Evolutionary conservation across 768 basidiomycete genomes (phyloP), one percentile per base, ranked within the genome.

Genomic region (Panaeolus cyanescens): DNA sequence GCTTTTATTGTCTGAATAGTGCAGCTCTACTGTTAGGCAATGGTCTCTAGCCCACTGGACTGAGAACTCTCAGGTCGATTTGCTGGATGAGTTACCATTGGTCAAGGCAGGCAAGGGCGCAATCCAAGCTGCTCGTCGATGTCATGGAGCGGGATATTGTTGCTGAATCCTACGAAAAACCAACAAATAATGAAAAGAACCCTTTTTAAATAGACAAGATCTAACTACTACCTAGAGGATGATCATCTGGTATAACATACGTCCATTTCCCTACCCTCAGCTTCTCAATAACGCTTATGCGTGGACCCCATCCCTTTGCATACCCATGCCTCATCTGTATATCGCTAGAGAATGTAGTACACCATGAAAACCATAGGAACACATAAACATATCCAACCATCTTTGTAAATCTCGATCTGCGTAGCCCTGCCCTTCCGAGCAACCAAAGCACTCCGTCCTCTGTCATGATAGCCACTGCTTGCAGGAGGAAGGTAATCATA

Each of bases 261-360:
- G 13, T 63, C 62, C 30, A 59, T 32, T 20, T 12, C 54, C 32
- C 20, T 22, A 39, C 9, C 59, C 39, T 33, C 32, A 25, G 56
- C 13, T 50, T 59, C 53, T 19, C 36, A 20, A 56, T 37, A n/a
- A 36, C n/a, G 20, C 36, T 60, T 32, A 36, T 33, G 5, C 63
- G 54, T 32, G 53, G 39, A 17, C 32, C 58, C 32, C 30, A 33
- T 45, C 33, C 45, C n/a, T 39, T 25, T 54, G n/a, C 37, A 17
- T 54, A 17, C 19, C 36, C 20, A n/a, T 40, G 13, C 36, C 56
- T 42, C 39, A 42, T 42, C 19, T 42, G 39, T 20, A 42, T 20
- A 42, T 42, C 39, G 12, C 39, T 42, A 8, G 39, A 3, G 12
- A 42, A 42, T 8, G 39, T 42, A 42, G 22, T 20, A 22, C 39